Conservation (phyloP, 192 early-diverging fungal species). For the Coemansia sp. region DNA sequence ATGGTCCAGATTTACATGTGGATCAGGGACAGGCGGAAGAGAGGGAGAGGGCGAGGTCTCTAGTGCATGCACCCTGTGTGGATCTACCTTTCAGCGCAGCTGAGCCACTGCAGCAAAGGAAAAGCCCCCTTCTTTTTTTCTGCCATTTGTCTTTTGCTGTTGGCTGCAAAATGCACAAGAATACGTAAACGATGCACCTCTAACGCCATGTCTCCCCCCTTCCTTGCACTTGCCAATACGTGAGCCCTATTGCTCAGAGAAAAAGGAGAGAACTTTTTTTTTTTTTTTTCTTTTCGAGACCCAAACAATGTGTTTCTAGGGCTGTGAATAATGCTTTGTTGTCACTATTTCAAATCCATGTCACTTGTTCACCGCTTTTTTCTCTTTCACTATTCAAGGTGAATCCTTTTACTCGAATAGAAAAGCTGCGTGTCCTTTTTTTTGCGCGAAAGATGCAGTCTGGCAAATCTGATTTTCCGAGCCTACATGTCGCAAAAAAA, state of each 20-base stretch:
- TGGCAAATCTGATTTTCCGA: neutral
- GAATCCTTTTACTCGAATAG: neutral
- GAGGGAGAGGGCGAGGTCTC: no score
- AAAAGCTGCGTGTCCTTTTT: neutral
- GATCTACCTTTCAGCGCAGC: neutral
- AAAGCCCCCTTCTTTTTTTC: neutral
- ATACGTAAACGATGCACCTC: slow-evolving; percentile 1
- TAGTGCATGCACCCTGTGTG: neutral
- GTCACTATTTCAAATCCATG: neutral
- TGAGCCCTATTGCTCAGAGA: neutral
- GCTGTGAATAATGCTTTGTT: neutral
- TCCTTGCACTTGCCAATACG: neutral
- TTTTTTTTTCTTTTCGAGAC: neutral
- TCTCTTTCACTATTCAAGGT: neutral
- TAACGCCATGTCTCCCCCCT: neutral
- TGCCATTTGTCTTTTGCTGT: neutral
- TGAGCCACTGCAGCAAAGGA: neutral
- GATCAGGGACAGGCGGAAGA: neutral
- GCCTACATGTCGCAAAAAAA: neutral
- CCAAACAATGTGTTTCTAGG: neutral
- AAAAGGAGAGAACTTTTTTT: neutral
- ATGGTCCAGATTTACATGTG: neutral
- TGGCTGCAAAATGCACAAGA: neutral
- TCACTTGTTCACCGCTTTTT: neutral
- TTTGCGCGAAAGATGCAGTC: neutral